These are phyloP conservation scores for Ceratobasidium papillatum DNA, from an alignment of 1,284 basidiomycete species.

Conservation along the genomic window DNA sequence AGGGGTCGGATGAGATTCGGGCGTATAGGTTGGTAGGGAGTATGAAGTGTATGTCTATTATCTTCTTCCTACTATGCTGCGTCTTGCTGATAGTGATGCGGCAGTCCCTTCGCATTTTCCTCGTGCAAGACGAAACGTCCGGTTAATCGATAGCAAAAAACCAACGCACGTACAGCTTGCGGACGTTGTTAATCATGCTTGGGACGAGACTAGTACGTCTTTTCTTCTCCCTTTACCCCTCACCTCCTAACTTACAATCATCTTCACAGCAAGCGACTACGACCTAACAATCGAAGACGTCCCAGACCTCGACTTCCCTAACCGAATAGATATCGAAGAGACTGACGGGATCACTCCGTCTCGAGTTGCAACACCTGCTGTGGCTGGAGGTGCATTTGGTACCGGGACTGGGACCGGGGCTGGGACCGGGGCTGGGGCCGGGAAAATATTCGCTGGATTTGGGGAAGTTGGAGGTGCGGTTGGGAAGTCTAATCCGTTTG, in stretches of 20 bases:
- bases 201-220: slow-evolving; percentile 12
- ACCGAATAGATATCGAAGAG: slow-evolving; percentile 15
- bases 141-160: slow-evolving; percentile 32
- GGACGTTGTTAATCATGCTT: slow-evolving; percentile 24
- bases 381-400: background rate
- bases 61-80: background rate
- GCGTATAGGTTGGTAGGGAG: slow-evolving; percentile 31
- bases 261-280: slow-evolving; percentile 15
- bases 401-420: background rate
- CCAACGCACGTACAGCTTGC: slow-evolving; percentile 4
- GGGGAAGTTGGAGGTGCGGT: background rate
- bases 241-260: background rate
- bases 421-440: background rate
- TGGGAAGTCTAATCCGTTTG: slow-evolving; percentile 28
- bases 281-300: slow-evolving; percentile 21
- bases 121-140: slow-evolving; percentile 1
- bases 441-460: slow-evolving; percentile 31
- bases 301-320: slow-evolving; percentile 16
- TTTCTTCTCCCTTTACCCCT: background rate
- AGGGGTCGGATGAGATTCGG: slow-evolving; percentile 23
- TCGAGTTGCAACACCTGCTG: background rate
- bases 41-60: slow-evolving; percentile 23
- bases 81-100: background rate
- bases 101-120: slow-evolving; percentile 33
- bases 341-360: background rate